Conservation (phyloP, 768 basidiomycete genomes). For the Lactarius tabidus region DNA sequence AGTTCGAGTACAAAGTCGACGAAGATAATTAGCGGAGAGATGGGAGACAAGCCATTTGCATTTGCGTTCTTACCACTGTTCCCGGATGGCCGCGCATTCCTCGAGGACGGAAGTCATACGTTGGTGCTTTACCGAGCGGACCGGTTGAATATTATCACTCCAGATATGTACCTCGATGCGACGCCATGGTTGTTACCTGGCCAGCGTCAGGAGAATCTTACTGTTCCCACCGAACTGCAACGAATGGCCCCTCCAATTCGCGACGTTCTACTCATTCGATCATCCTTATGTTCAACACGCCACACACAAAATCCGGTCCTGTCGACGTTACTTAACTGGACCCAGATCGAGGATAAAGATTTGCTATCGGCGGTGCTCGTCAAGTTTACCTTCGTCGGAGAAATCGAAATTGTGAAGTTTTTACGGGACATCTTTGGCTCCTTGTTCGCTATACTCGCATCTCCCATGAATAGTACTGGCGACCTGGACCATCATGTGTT, state of each 20-base stretch:
- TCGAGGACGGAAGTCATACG: conserved; percentile 87
- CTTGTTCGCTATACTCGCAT: conserved; percentile 83
- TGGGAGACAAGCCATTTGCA: conserved; percentile 75
- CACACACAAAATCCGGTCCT: conserved; percentile 89
- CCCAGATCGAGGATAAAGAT: conserved; percentile 59
- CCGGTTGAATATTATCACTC: conserved; percentile 53
- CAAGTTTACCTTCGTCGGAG: conserved; percentile 88
- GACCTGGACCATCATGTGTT: conserved; percentile 87
- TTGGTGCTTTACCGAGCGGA: conserved; percentile 84
- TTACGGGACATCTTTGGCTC: conserved; percentile 88
- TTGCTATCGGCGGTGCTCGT: conserved; percentile 66
- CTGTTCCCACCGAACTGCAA: conserved; percentile 55
- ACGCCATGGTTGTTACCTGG: conserved; percentile 56
- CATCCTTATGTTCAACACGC: conserved; percentile 87
- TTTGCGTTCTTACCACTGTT: conserved; percentile 91
- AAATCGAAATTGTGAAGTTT: conserved; percentile 94
- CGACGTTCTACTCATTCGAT: conserved; percentile 78
- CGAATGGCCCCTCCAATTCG: conserved; percentile 63
- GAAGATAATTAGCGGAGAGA: conserved; percentile 38
- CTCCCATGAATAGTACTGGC: conserved; percentile 63
- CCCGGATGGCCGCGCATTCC: conserved; percentile 66
- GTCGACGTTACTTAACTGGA: conserved; percentile 78
- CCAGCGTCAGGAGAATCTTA: conserved; percentile 57
- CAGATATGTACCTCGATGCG: conserved; percentile 68
- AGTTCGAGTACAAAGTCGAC: conserved; percentile 45